Evolutionary conservation across 495 filamentous ascomycete genomes (phyloP).

Genomic region (Parmelia sp.): DNA sequence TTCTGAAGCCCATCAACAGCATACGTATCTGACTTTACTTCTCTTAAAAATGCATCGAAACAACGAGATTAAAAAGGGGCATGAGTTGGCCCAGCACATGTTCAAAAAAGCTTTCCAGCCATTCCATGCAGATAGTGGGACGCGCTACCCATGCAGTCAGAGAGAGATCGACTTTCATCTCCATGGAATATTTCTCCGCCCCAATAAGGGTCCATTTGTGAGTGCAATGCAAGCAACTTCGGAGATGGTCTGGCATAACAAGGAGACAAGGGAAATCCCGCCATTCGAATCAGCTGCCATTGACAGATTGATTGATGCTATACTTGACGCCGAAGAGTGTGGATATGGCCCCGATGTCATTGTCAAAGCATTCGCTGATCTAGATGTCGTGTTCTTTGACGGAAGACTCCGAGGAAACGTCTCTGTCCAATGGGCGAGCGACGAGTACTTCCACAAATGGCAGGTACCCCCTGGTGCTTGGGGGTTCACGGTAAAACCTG

Average conservation of each 20-base stretch:
- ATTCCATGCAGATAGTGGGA: not conserved
- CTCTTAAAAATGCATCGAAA: too few species aligned
- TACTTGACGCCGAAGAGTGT: not conserved
- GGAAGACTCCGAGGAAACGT: not conserved
- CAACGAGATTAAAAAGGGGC: too few species aligned
- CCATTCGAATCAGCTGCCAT: not conserved
- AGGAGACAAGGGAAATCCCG: not conserved
- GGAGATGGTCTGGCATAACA: not conserved
- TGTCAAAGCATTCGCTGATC: not conserved
- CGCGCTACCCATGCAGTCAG: not conserved
- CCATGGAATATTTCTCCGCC: not conserved
- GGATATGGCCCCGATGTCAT: not conserved
- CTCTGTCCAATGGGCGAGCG: not conserved
- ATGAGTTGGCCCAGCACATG: too few species aligned
- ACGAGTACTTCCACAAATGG: not conserved
- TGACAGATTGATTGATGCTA: not conserved
- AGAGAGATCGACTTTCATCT: not conserved
- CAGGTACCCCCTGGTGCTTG: not conserved
- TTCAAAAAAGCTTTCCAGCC: not conserved
- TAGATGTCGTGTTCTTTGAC: not conserved
- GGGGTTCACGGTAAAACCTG: not conserved
- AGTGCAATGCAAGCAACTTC: not conserved
- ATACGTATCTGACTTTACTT: too few species aligned
- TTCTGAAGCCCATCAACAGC: too few species aligned
- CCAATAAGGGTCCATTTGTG: not conserved